Conservation (phyloP, 352 stramenopile species). For the Phytophthora pluvialis region DNA sequence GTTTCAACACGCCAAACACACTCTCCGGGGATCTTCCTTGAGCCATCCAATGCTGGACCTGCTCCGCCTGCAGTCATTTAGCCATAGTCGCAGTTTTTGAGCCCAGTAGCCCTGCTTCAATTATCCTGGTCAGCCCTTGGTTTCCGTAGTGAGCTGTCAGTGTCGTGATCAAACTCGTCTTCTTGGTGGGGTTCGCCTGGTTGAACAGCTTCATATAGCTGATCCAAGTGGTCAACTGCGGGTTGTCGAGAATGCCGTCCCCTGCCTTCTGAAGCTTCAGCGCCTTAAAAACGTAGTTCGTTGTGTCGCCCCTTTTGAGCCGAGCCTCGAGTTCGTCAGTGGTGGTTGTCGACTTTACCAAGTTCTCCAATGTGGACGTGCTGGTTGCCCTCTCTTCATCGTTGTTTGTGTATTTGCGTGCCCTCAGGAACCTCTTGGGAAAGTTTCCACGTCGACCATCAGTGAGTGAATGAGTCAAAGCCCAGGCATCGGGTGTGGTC, state of each 20-base stretch:
- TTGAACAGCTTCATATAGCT: slow-evolving; percentile 25
- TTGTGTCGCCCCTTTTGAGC: slow-evolving; percentile 13
- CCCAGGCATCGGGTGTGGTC: too few relatives aligned
- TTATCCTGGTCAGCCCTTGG: slow-evolving; percentile 16
- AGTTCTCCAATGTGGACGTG: not conserved
- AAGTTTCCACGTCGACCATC: too few relatives aligned
- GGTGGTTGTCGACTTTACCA: slow-evolving; percentile 12
- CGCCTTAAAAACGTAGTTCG: slow-evolving; percentile 12
- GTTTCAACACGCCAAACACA: slow-evolving; percentile 8
- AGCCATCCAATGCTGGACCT: slow-evolving; percentile 15
- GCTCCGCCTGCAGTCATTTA: slow-evolving; percentile 12
- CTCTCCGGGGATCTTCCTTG: slow-evolving; percentile 5
- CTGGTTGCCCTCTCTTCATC: slow-evolving; percentile 5
- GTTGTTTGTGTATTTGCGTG: not conserved
- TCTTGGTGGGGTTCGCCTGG: slow-evolving; percentile 12
- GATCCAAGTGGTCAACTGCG: slow-evolving; percentile 7
- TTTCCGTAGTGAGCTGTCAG: slow-evolving; percentile 15
- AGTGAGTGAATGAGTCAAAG: too few relatives aligned
- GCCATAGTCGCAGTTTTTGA: not conserved
- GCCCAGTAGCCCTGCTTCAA: slow-evolving; percentile 10
- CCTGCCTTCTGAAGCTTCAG: slow-evolving; percentile 20
- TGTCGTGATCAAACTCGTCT: slow-evolving; percentile 20
- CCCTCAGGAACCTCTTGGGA: not conserved
- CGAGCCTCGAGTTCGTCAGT: slow-evolving; percentile 5
- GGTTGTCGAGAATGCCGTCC: slow-evolving; percentile 3